Conservation (phyloP, 1,284 basidiomycete species). For the Testicularia cyperi region DNA sequence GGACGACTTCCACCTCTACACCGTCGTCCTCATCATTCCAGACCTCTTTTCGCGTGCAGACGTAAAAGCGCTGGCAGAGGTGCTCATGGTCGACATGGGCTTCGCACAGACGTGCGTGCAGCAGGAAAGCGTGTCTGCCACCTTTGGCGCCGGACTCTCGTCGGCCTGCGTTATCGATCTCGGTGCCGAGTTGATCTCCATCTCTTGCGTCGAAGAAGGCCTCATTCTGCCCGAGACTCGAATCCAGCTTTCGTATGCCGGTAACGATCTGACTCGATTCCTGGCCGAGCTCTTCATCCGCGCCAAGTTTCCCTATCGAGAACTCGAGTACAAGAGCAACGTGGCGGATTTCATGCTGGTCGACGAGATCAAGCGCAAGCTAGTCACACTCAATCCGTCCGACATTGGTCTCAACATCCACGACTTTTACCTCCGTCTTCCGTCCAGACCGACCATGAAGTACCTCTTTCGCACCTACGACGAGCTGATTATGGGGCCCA, state of each 20-base stretch:
- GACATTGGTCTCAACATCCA: constrained; percentile 64
- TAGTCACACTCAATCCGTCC: constrained; percentile 54
- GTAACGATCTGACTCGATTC: constrained; percentile 89
- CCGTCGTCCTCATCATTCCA: constrained; percentile 85
- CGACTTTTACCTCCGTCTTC: constrained; percentile 74
- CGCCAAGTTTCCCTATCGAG: constrained; percentile 84
- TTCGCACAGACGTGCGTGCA: constrained; percentile 54
- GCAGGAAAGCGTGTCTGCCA: constrained; percentile 79
- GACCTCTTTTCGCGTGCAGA: constrained; percentile 86
- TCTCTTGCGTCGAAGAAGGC: constrained; percentile 95
- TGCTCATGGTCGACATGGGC: constrained; percentile 78
- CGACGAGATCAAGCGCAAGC: constrained; percentile 52
- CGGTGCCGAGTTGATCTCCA: constrained; percentile 78
- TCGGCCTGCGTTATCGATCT: constrained; percentile 94
- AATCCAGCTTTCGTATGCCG: constrained; percentile 82
- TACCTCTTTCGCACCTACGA: constrained; percentile 90
- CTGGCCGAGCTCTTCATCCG: constrained; percentile 77
- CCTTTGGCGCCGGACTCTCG: constrained; percentile 91
- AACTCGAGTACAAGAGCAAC: constrained; percentile 65
- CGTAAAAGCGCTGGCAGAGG: constrained; percentile 74
- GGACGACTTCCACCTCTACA: constrained; percentile 63
- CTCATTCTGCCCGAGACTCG: constrained; percentile 83
- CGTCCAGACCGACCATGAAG: constrained; percentile 76
- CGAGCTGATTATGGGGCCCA: constrained; percentile 90
- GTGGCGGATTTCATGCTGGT: constrained; percentile 48